These are phyloP conservation scores for Artomyces pyxidatus DNA, from an alignment of 768 basidiomycete genomes.

Conservation along the genomic window DNA sequence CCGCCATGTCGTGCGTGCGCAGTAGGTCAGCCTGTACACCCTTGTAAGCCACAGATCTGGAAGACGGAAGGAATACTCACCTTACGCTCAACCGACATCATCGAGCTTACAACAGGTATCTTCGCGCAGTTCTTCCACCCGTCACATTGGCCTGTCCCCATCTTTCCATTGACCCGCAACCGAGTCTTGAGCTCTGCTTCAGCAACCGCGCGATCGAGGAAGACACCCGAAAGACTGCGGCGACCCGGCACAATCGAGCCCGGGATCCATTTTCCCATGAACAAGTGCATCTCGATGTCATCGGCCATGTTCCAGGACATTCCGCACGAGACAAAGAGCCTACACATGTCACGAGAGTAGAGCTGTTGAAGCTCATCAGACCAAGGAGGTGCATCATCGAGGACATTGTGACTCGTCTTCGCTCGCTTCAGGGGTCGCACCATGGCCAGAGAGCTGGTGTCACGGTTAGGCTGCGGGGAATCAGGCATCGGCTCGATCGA, in stretches of 20 bases:
- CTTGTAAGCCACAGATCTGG: too few relatives aligned
- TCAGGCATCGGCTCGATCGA: neutral
- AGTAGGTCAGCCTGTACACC: constrained; percentile 2
- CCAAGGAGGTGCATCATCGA: neutral
- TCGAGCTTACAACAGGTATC: constrained; percentile 17
- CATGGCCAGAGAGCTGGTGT: neutral
- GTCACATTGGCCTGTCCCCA: constrained; percentile 22
- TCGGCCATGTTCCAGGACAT: neutral
- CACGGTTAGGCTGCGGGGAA: neutral
- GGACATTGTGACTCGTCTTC: neutral
- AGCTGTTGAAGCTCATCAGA: neutral
- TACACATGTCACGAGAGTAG: neutral
- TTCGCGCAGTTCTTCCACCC: constrained; percentile 26
- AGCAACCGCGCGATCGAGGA: constrained; percentile 14
- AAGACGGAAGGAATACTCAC: too few relatives aligned
- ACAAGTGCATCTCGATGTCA: neutral
- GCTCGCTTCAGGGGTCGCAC: neutral
- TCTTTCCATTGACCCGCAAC: constrained; percentile 12
- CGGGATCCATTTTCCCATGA: neutral
- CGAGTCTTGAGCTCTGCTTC: constrained; percentile 8
- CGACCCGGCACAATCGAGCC: constrained; percentile 10
- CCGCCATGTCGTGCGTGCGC: constrained; percentile 8
- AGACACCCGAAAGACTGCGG: constrained; percentile 12
- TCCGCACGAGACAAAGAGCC: neutral
- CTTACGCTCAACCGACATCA: constrained; percentile 20